Evolutionary conservation across 176 grass and related monocot genomes (phyloP).

Genomic region (Pharus latifolius): DNA sequence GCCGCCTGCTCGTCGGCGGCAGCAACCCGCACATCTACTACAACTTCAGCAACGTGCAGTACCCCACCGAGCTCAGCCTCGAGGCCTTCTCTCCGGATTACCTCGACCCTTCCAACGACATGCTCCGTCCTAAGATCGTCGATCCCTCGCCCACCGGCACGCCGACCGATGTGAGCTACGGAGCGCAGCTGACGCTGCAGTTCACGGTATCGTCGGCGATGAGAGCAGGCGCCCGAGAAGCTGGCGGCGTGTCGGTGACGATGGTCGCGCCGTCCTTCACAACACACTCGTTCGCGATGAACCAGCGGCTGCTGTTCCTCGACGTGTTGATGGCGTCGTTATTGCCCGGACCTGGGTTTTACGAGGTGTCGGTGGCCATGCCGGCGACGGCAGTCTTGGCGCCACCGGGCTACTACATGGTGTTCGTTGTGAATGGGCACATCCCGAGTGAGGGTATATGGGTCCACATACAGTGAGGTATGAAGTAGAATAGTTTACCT

Average conservation of each 20-base stretch:
- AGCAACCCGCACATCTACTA: slow-evolving; percentile 77
- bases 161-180: slow-evolving; percentile 15
- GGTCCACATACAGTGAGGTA: slow-evolving; percentile 59
- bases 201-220: slow-evolving; percentile 12
- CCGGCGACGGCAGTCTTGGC: slow-evolving; percentile 36
- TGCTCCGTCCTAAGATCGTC: slow-evolving; percentile 35
- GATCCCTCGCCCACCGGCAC: slow-evolving; percentile 1
- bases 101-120: slow-evolving; percentile 31
- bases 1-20: slow-evolving; percentile 64
- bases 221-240: not conserved
- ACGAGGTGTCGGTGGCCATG: slow-evolving; percentile 17
- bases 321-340: not conserved
- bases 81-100: slow-evolving; percentile 75
- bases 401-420: slow-evolving; percentile 78
- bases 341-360: not conserved
- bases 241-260: slow-evolving; percentile 22
- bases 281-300: slow-evolving; percentile 84
- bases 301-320: slow-evolving; percentile 62
- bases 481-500: no score
- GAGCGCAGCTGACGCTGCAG: slow-evolving; percentile 16
- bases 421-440: slow-evolving; percentile 65
- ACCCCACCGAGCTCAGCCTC: slow-evolving; percentile 76
- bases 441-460: slow-evolving; percentile 67
- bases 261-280: slow-evolving; percentile 70
- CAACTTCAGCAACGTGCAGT: slow-evolving; percentile 58